Percentiles rank a stretch among this genome's conserved stretches.
These are phyloP conservation scores for Vaccinium corymbosum DNA, from an alignment of 148 eudicot species.

Conservation along the genomic window DNA sequence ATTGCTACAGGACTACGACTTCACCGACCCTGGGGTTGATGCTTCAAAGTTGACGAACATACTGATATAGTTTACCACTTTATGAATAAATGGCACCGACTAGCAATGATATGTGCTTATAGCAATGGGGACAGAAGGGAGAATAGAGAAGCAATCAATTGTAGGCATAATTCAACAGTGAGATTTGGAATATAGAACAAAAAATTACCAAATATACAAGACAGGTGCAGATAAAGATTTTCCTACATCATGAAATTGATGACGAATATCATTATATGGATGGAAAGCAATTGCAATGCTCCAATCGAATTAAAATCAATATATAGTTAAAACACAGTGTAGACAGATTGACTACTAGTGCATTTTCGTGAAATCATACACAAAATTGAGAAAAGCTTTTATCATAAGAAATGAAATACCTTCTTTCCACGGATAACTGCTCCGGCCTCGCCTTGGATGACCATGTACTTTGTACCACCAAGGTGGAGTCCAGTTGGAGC, in stretches of 20 bases:
- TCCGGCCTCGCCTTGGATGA: slow-evolving; percentile 49
- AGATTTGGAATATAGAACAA: not conserved
- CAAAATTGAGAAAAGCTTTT: not conserved
- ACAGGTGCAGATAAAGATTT: not conserved
- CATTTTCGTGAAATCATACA: not conserved
- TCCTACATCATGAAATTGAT: not conserved
- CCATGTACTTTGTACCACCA: slow-evolving; percentile 55
- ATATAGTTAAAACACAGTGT: not conserved
- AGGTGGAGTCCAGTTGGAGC: slow-evolving; percentile 51
- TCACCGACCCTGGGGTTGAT: not conserved
- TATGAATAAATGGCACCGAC: not conserved
- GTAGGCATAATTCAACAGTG: not conserved
- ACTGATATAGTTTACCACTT: not conserved
- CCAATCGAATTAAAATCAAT: not conserved
- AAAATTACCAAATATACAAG: slow-evolving; percentile 5
- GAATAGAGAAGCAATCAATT: not conserved
- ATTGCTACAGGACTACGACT: not conserved
- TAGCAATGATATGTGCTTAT: slow-evolving; percentile 4
- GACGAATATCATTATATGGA: not conserved
- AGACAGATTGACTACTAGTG: not conserved
- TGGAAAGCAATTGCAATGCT: not conserved
- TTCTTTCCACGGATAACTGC: slow-evolving; percentile 52
- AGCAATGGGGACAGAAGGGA: not conserved
- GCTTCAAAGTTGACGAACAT: not conserved
- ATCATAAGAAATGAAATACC: slow-evolving; percentile 20